Evolutionary conservation across 2,329 filamentous ascomycete species (phyloP).

Genomic region (Mycocentrospora acerina): DNA sequence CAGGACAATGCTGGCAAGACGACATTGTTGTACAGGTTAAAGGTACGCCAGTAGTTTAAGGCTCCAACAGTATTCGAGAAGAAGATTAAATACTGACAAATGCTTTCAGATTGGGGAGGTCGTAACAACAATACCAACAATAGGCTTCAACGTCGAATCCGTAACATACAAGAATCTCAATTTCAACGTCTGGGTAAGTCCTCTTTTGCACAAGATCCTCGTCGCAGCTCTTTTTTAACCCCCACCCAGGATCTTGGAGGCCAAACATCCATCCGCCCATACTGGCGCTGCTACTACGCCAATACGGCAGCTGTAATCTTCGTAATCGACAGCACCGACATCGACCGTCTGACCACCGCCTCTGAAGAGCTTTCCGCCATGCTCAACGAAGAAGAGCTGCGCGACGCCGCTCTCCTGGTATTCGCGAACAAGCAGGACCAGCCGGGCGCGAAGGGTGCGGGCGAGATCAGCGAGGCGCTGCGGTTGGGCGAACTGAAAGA

Average conservation of each 20-base stretch:
- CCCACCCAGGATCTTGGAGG: constrained; percentile 76
- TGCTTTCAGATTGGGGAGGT: constrained; percentile 87
- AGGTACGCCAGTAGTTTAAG: constrained; percentile 57
- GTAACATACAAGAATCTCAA: constrained; percentile 98
- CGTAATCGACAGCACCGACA: constrained; percentile 97
- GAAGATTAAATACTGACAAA: background rate
- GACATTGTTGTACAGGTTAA: constrained; percentile 91
- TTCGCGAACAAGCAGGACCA: constrained; percentile 99
- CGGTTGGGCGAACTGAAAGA: constrained; percentile 88
- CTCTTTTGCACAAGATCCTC: background rate
- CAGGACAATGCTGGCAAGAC: constrained; percentile 99
- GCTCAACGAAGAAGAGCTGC: constrained; percentile 95
- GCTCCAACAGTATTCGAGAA: background rate
- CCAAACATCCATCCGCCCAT: constrained; percentile 97
- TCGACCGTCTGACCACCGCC: constrained; percentile 89
- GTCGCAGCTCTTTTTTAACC: background rate
- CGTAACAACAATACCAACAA: constrained; percentile 97
- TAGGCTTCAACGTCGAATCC: constrained; percentile 98
- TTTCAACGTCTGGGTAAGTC: constrained; percentile 93
- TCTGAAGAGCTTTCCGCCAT: constrained; percentile 91
- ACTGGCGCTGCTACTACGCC: constrained; percentile 99
- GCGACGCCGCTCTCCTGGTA: constrained; percentile 87
- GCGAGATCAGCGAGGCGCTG: constrained; percentile 93
- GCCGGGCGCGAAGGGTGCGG: constrained; percentile 92
- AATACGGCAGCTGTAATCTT: constrained; percentile 99